Evolutionary conservation across 768 basidiomycete genomes (phyloP), one percentile per base, ranked within the genome.

Genomic region (Russula abietina): DNA sequence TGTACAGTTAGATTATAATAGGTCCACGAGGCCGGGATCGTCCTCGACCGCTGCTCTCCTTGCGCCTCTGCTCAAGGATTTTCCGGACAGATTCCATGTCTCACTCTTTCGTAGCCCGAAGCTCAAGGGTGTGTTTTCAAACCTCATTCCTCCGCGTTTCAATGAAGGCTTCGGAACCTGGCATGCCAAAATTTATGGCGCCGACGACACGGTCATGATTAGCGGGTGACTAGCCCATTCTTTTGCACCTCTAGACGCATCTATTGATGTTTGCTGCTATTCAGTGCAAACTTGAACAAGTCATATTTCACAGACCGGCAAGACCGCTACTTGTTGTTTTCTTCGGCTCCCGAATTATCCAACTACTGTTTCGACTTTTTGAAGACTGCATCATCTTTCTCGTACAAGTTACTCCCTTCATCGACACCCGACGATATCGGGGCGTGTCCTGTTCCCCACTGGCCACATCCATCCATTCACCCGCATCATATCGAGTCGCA

Each of bases 81-180:
- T 88, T 73, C 88, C 87, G 0, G 74, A 82, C 19, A 82, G 89
- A 50, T 85, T 93, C 10, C 84, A 85, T 62, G 78, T 96, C 10
- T 84, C 85, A 41, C 79, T 98, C 66, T 99, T 93, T 69, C 84
- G 91, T 52, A 93, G 91, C 69, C 96, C 97, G 0, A 89, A 85
- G 56, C 79, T 98, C 32, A 80, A 84, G 19, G 89, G 91, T 0
- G 61, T 91, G 30, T 78, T 91, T 72, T 83, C 89, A 33, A 81
- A 79, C 59, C 64, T 96, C 32, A 86, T 98, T 8, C 97, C 97
- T 8, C 87, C 90, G 26, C 80, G 97, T 58, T 97, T 93, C 75
- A 96, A 99, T 69, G 97, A 99, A 75, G 97, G 95, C 1, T 98
- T 94, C 91, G 96, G 95, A 0, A 93, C 95, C 2, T 98, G 95